Evolutionary conservation across 2,329 filamentous ascomycete species (phyloP), one percentile per base, ranked within the genome.

Genomic region (Fusarium mundagurra): DNA sequence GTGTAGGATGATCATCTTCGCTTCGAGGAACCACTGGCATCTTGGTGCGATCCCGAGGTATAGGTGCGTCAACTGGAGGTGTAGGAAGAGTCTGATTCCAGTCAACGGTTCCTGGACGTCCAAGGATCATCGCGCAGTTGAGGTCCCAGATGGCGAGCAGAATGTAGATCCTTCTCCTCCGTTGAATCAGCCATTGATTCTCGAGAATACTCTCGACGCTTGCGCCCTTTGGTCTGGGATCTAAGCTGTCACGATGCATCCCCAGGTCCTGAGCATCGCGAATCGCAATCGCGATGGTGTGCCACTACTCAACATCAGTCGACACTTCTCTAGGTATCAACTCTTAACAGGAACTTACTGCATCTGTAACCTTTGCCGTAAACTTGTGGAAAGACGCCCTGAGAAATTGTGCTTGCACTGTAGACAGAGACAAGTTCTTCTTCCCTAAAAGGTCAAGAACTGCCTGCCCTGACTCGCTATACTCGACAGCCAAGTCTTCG

Each of bases 251-350:
- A 18, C 86, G 84, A 72, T 92, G 87, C 75, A 92, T 82, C 18
- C 89, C 90, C 45, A 92, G 86, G 73, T 91, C 90, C 77, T 92
- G 90, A 0, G 89, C 90, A 77, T 92, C 89, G 45, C 88, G 84
- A 63, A 92, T 90, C 1, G 88, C 86, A 29, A 85, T 84, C 2
- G 88, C 87, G 36, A 92, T 83, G 4, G 85, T 84, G 76, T 90
- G 88, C 87, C 88, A 90, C 86, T 88, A 58, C 31, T 10, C 69
- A 29, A 33, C 43, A n/a, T 36, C 34, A 50, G 59, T 14, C 22
- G 14, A 8, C 8, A 8, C 7, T 61, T 43, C n/a, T 31, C 10
- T 10, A 10, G 20, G 20, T 17, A 10, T 17, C 13, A 39, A 36
- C 41, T 36, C 13, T 8, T 18, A 14, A 18, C 8, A 16, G 2